Evolutionary conservation across 139 green algal genomes (phyloP), one percentile per base, ranked within the genome.

Genomic region (Picochlorum sp.): DNA sequence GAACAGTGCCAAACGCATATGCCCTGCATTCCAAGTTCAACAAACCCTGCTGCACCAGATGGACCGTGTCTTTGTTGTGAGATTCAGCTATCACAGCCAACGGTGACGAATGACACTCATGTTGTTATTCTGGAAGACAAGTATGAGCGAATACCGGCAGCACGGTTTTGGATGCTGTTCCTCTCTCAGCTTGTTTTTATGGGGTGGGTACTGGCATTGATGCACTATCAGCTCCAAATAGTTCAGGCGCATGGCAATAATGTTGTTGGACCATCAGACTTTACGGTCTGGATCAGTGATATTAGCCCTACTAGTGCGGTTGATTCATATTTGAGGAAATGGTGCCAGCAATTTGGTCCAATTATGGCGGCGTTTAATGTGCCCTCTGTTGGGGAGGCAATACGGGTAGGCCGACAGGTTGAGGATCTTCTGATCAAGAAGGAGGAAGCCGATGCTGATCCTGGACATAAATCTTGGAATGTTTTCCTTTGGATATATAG

Each of bases 181-280:
- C 26, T 80, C 5, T 67, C 57, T 13, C 74, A 80, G 54, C 20
- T 79, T 9, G 20, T 70, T 23, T 80, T 80, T 72, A 60, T 80
- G 45, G 10, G 41, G 6, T 80, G 74, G 74, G 23, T 80, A 15
- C 51, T 80, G 34, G 13, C 76, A 8, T 58, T 80, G 2, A 55
- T 60, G 1, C 68, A 72, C 15, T 37, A 60, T 14, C 74, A 80
- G 70, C 41, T 67, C 13, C 55, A 59, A 4, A 57, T 58, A 20
- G 56, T 66, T 50, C 59, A 69, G 10, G 52, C 57, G 8, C 65
- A 73, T 15, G 77, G 75, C 34, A 56, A 51, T 2, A 61, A 57
- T 23, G 69, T 83, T 26, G 49, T 85, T 38, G 77, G 70, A 5
- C 70, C 73, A 34, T 76, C 69, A 6, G 76, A 83, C 62, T 83